phyloP scores from a whole-genome alignment of 2,329 filamentous ascomycete genomes.

The Trichoderma sp. region DNA sequence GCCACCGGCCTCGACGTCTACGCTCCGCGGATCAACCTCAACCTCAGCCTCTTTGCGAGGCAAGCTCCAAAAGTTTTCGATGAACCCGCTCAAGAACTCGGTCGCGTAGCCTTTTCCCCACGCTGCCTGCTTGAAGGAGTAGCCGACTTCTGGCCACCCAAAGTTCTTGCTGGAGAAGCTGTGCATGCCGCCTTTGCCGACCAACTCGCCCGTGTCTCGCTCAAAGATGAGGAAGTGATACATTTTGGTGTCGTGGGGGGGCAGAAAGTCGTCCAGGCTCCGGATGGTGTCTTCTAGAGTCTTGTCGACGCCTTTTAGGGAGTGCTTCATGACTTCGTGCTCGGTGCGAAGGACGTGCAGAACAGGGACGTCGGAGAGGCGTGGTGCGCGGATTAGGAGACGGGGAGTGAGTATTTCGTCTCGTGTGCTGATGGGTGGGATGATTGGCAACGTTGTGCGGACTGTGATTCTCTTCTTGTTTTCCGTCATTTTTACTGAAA shows the following conservation, averaged over 20 bases:
- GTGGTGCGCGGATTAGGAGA: constrained; percentile 4
- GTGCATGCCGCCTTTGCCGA: constrained; percentile 21
- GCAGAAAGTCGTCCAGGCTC: neutral
- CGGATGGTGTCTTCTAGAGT: constrained; percentile 1
- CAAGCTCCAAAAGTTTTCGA: constrained; percentile 48
- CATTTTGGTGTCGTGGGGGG: constrained; percentile 6
- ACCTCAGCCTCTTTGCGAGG: constrained; percentile 46
- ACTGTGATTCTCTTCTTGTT: neutral
- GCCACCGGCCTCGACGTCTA: constrained; percentile 28
- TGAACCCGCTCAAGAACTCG: constrained; percentile 52
- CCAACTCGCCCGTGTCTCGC: constrained; percentile 3
- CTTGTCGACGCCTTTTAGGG: neutral
- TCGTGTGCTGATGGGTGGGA: constrained; percentile 11
- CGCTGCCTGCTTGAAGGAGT: constrained; percentile 50
- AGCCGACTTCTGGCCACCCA: constrained; percentile 61
- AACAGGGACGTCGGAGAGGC: constrained; percentile 15
- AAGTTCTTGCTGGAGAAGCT: neutral
- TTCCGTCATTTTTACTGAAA: neutral
- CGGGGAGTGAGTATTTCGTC: constrained; percentile 16
- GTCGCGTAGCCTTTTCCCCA: constrained; percentile 58
- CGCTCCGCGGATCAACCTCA: constrained; percentile 41
- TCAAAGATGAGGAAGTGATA: constrained; percentile 15
- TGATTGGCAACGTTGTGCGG: constrained; percentile 9
- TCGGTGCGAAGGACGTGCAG: constrained; percentile 10
- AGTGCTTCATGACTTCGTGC: constrained; percentile 13